These are phyloP conservation scores for Casuarina cunninghamiana DNA, from an alignment of 306 rosid genomes.

Conservation along the genomic window DNA sequence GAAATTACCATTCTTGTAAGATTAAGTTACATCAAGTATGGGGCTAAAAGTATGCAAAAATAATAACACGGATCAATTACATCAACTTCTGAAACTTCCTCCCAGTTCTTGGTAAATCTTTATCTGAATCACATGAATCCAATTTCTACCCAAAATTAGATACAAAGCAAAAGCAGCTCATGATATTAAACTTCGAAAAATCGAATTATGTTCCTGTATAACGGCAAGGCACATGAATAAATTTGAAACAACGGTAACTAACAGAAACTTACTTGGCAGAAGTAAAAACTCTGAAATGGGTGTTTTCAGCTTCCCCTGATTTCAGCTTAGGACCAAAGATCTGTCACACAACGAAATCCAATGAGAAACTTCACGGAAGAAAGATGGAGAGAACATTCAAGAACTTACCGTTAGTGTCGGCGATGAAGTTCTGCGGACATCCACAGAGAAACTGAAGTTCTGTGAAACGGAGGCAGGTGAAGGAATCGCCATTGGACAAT, in stretches of 20 bases:
- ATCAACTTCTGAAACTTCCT: neutral
- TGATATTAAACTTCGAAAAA: neutral
- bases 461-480: constrained; percentile 43
- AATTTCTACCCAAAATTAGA: neutral
- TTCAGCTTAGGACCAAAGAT: constrained; percentile 48
- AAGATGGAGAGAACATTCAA: neutral
- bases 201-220: neutral
- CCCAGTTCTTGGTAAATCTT: neutral
- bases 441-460: constrained; percentile 25
- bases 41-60: neutral
- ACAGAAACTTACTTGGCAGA: constrained; percentile 44
- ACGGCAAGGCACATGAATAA: neutral
- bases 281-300: constrained; percentile 43
- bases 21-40: neutral
- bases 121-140: neutral
- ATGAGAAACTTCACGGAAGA: neutral
- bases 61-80: neutral
- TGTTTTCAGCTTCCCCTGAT: constrained; percentile 36
- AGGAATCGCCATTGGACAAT: constrained; percentile 62
- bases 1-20: neutral
- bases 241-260: neutral
- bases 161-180: neutral
- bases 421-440: constrained; percentile 19
- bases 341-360: constrained; percentile 38
- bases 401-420: constrained; percentile 39